These are phyloP conservation scores for Venustampulla echinocandica DNA, from an alignment of 495 filamentous ascomycete genomes.

Conservation along the genomic window DNA sequence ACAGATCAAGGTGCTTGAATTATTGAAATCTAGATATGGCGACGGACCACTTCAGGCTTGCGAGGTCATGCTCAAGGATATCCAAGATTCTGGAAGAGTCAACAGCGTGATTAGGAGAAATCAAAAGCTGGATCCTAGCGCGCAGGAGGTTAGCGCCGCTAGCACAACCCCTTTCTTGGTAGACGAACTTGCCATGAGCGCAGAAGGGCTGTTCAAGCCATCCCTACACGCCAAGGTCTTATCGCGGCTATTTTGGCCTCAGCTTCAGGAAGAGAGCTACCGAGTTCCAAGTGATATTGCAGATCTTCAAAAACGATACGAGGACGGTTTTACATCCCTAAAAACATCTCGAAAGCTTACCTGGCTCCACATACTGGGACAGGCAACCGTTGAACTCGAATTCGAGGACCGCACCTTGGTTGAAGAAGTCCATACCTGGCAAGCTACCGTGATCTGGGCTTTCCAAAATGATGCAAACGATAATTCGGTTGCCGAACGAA, in stretches of 20 bases:
- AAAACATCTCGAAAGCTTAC: conserved; percentile 78
- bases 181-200: neutral
- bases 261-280: conserved; percentile 70
- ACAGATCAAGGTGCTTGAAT: conserved; percentile 57
- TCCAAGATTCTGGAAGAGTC: conserved; percentile 73
- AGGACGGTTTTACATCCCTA: conserved; percentile 64
- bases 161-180: neutral
- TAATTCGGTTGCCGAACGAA: conserved; percentile 24
- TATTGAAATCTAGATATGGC: conserved; percentile 84
- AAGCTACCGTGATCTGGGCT: conserved; percentile 83
- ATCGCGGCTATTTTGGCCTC: conserved; percentile 91
- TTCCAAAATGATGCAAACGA: conserved; percentile 50
- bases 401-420: conserved; percentile 67
- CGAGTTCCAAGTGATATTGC: conserved; percentile 55
- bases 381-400: conserved; percentile 72
- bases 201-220: conserved; percentile 22
- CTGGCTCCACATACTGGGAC: conserved; percentile 77
- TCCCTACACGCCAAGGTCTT: conserved; percentile 74
- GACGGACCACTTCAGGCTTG: conserved; percentile 78
- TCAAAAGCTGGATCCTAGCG: conserved; percentile 23
- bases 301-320: conserved; percentile 59
- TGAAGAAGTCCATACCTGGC: conserved; percentile 72
- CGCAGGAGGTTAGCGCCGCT: conserved; percentile 10
- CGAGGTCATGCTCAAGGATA: conserved; percentile 94
- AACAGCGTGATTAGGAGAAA: conserved; percentile 52